Evolutionary conservation across 441 rosid species (phyloP), one percentile per base, ranked within the genome.

Genomic region (Biscutella laevigata): DNA sequence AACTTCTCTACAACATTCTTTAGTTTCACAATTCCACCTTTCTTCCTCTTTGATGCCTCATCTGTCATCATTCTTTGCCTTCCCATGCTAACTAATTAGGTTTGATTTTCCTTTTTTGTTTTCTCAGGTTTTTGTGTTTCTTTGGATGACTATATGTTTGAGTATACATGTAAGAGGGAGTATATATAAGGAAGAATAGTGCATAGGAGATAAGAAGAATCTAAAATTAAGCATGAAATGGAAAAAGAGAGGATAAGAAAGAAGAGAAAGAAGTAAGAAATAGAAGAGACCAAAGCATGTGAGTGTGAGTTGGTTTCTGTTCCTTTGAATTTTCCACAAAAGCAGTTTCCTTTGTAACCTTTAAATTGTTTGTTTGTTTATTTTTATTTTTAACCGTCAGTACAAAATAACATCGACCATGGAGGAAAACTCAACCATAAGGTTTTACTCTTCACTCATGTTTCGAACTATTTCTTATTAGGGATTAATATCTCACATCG

Each of bases 1-100:
- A 81, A 67, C 71, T 33, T 77, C 64, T 75, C 80, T 4, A 70
- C 76, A 6, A 66, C 80, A 20, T 61, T 61, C 68, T 68, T 84
- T 21, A 81, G 71, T 71, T 77, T 76, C 35, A 64, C 53, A 14
- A 76, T 75, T 39, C 77, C 78, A 41, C 59, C 57, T 2, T 6
- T 37, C 38, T 61, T 74, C 73, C 62, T 75, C 72, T 66, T 78
- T 28, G 71, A 62, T 7, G 39, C 27, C 70, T 61, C 77, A 52
- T 62, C 69, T 47, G 17, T 56, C 38, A 20, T 62, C 48, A 14
- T 46, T 33, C 71, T 58, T 57, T 63, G 70, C 66, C 68, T 74
- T 12, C 67, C 67, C 90, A 17, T 78, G 42, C 26, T 49, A 42
- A 40, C 3, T 2, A 7, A 16, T 5, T 47, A 39, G 8, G 35